Base-by-base conservation (phyloP, 2,329 filamentous ascomycete genomes). In the Colletotrichum lupini region DNA sequence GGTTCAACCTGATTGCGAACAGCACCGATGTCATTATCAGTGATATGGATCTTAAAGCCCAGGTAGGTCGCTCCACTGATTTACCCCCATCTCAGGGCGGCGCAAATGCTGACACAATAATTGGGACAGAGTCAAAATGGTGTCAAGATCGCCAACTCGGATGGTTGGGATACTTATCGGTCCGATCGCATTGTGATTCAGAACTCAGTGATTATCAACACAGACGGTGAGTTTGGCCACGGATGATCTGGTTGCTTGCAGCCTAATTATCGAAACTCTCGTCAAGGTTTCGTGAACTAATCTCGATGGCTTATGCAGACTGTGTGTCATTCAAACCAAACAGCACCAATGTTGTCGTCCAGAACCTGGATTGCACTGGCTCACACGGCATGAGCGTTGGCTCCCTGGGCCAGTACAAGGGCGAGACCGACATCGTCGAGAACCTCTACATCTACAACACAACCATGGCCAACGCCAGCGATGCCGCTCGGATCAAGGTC, bases 251-350 rank as follows among this genome's bases (percentile, higher is more conserved):
- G 19, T 0, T 19, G 35, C 14, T 5, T 49, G 7, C 42, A n/a
- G 19, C 42, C 16, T 49, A 19, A 49, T n/a, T 4, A 8, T 49
- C 42, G 8, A 49, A 49, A 49, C 19, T 19, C 7, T 7, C 6
- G 16, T 8, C 19, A 4, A n/a, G 3, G 8, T 9, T 49, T 49
- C 35, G 24, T 7, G 3, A 9, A n/a, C 46, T 61, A n/a, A 61
- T 26, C 1, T 19, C 9, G 9, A 6, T n/a, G 30, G 26, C 42
- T n/a, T n/a, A 9, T 14, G 22, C 26, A 73, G 66, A 94, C 78
- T 94, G 92, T 70, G 90, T 94, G 9, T 91, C 91, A 0, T 94
- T 94, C 87, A 94, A 94, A 81, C 92, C 92, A 6, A 94, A 94
- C 79, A 91, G 88, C 77, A 93, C 91, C 52, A 87, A 93, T 74